A percentile compares a stretch with the other conserved stretches of the same genome.
These are phyloP conservation scores for Nannochloropsis granulata DNA, from an alignment of 108 stramenopile species.

Conservation along the genomic window DNA sequence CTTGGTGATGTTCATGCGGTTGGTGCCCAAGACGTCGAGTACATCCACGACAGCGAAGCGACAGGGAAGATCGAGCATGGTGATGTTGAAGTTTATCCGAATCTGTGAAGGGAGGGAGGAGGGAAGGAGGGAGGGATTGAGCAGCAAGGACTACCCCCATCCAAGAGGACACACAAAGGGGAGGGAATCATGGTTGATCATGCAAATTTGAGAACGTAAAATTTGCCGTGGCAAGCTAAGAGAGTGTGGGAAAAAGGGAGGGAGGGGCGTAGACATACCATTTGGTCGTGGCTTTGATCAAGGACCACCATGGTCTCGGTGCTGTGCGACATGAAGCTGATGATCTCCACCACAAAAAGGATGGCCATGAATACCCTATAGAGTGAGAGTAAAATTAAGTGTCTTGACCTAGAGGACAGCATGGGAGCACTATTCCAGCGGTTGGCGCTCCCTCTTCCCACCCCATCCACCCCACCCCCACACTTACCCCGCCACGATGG, in stretches of 20 bases:
- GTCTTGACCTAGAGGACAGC: background rate
- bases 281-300: background rate
- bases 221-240: background rate
- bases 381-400: background rate
- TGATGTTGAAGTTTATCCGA: slow-evolving; percentile 43
- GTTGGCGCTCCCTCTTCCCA: background rate
- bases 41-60: slow-evolving; percentile 41
- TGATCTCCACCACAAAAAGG: background rate
- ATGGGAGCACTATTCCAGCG: background rate
- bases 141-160: background rate
- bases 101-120: background rate
- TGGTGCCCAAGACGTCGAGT: slow-evolving; percentile 54
- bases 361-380: background rate
- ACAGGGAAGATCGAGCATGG: slow-evolving; percentile 38
- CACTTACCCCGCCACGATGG: slow-evolving; percentile 29
- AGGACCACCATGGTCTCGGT: background rate
- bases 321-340: background rate
- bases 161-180: too few relatives aligned
- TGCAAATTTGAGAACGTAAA: background rate
- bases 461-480: background rate
- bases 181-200: background rate
- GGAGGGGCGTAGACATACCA: background rate
- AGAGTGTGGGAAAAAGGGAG: background rate
- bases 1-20: slow-evolving; percentile 82
- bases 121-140: background rate